These are phyloP conservation scores for Rhododendron kiyosumense DNA, from an alignment of 148 eudicot species.

Conservation along the genomic window DNA sequence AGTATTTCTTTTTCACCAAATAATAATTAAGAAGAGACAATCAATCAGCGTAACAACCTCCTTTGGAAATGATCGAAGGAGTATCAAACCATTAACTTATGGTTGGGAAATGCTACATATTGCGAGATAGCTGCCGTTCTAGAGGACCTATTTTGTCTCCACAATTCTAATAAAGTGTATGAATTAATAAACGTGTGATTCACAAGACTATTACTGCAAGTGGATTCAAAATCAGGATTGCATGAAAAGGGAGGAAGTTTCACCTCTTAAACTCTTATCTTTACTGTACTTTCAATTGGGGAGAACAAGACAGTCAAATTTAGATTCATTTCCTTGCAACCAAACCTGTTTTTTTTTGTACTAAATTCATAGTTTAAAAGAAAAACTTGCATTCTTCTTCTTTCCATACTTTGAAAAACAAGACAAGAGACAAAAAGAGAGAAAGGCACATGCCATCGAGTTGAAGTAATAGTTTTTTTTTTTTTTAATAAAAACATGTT, in stretches of 20 bases:
- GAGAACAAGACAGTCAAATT: no score
- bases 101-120: neutral
- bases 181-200: neutral
- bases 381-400: neutral
- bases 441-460: neutral
- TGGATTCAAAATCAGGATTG: neutral
- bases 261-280: no score
- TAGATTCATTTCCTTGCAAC: neutral
- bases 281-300: no score
- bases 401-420: no score
- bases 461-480: no score
- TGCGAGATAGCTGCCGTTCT: no score
- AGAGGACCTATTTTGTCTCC: neutral
- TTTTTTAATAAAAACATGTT: no score
- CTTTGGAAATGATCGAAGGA: neutral
- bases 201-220: neutral
- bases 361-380: neutral
- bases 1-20: neutral
- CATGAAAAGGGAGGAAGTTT: no score
- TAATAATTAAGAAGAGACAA: neutral
- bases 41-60: neutral
- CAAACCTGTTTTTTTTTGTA: neutral
- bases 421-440: neutral
- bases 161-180: neutral
- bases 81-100: neutral